Evolutionary conservation across 2,329 filamentous ascomycete species (phyloP), one percentile per base, ranked within the genome.

Genomic region (Penicillium italicum): DNA sequence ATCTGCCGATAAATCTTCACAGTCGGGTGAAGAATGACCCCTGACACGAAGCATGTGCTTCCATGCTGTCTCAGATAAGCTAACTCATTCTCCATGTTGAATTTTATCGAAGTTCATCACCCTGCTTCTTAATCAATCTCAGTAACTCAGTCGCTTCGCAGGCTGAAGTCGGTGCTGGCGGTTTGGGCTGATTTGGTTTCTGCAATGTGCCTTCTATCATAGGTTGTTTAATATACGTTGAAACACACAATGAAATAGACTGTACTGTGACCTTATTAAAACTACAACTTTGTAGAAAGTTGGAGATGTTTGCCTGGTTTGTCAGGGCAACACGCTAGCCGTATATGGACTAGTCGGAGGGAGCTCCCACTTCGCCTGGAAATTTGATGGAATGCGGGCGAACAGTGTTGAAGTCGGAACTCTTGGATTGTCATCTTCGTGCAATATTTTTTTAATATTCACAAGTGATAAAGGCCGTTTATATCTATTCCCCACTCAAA

Each of bases 301-400:
- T 41, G 38, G 52, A 36, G 28, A 50, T 60, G 59, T 63, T 65
- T 65, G 57, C 44, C 54, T 58, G 8, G 60, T 65, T 64, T 65
- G 60, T 63, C 57, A 60, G 59, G 60, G 50, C 12, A 26, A n/a
- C 6, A 51, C 57, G 46, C 66, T 68, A 68, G 20, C 64, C 62
- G 0, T 53, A 66, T 63, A n/a, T 3, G 59, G 70, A 45, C 58
- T 72, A 71, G 70, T 59, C 65, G 54, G 59, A 65, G 66, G 69
- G 67, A 72, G 69, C 70, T 72, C 72, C 72, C 72, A 74, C 72
- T 74, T 73, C 66, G 62, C 60, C 68, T 72, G 71, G 70, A 74
- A 74, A 74, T 71, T 73, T 73, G 66, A 70, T 64, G 66, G 63
- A 68, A 69, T 60, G 65, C 64, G 60, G 64, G 65, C 61, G 55